Conservation (phyloP, 2,329 filamentous ascomycete genomes). For the Aspergillus sp. region DNA sequence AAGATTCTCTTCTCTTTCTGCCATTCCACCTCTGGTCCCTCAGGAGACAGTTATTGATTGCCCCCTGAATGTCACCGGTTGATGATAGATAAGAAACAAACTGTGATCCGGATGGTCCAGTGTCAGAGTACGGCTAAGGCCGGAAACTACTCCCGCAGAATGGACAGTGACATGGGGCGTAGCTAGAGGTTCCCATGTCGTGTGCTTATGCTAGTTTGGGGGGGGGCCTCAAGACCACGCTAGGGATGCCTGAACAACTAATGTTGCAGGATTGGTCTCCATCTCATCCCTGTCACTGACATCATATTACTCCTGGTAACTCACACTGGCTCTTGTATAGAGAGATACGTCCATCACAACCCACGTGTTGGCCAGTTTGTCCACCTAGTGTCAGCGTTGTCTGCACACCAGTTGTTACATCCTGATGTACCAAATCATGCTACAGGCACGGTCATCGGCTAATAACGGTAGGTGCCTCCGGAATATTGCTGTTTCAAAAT, state of each 20-base stretch:
- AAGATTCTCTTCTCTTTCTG: too few species aligned
- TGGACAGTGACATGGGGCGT: neutral
- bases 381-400: neutral
- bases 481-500: conserved; percentile 7
- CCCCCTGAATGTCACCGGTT: too few species aligned
- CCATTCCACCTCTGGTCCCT: too few species aligned
- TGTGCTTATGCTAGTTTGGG: neutral
- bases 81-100: too few species aligned
- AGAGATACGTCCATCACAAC: neutral
- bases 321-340: neutral
- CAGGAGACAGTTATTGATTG: too few species aligned
- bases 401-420: neutral
- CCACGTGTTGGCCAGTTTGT: neutral
- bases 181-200: neutral
- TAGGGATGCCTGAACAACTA: neutral
- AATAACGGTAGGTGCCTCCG: neutral
- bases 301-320: neutral
- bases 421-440: neutral
- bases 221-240: neutral
- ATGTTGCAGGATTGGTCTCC: neutral
- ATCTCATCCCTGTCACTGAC: neutral
- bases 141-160: neutral
- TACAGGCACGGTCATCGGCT: neutral
- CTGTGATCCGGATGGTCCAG: too few species aligned
- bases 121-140: neutral